Conservation (phyloP, 371 early-diverging fungal genomes). For the Rhizomucor pusillus region DNA sequence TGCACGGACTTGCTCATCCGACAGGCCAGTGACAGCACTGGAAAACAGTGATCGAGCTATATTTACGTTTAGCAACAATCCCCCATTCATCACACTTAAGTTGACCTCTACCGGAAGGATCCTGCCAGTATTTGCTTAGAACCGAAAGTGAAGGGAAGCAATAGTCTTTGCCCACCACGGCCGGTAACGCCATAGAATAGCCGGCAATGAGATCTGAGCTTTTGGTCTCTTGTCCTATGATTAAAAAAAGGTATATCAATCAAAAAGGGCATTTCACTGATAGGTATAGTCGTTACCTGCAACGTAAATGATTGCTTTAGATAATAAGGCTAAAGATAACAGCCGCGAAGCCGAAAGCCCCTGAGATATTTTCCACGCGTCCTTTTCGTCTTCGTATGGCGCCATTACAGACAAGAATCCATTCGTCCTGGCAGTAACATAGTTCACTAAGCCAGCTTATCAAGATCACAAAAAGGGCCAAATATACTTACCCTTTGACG, state of each 20-base stretch:
- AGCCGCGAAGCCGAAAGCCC: slow-evolving; percentile 60
- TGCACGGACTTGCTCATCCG: slow-evolving; percentile 38
- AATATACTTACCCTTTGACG: slow-evolving; percentile 54
- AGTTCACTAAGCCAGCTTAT: not conserved
- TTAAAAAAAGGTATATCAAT: not conserved
- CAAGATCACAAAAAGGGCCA: not conserved
- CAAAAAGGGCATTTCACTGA: slow-evolving; percentile 9
- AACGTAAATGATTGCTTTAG: slow-evolving; percentile 45
- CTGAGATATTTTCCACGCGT: slow-evolving; percentile 61
- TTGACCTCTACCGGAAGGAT: slow-evolving; percentile 60
- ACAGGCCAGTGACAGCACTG: slow-evolving; percentile 40
- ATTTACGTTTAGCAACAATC: not conserved
- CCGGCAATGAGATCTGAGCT: slow-evolving; percentile 42
- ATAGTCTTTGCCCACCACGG: slow-evolving; percentile 49
- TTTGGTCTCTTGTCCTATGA: slow-evolving; percentile 47
- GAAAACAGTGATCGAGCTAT: slow-evolving; percentile 43
- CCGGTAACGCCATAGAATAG: slow-evolving; percentile 54
- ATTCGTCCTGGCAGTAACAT: slow-evolving; percentile 24
- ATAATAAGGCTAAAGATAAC: slow-evolving; percentile 56
- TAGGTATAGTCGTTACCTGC: slow-evolving; percentile 18
- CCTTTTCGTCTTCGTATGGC: slow-evolving; percentile 29
- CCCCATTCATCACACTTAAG: not conserved
- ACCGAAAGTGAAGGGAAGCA: slow-evolving; percentile 70
- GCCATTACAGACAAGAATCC: slow-evolving; percentile 63
- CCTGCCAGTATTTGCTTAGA: slow-evolving; percentile 85